Evolutionary conservation across 192 early-diverging fungal species (phyloP).

Genomic region (Backusella morwellensis): DNA sequence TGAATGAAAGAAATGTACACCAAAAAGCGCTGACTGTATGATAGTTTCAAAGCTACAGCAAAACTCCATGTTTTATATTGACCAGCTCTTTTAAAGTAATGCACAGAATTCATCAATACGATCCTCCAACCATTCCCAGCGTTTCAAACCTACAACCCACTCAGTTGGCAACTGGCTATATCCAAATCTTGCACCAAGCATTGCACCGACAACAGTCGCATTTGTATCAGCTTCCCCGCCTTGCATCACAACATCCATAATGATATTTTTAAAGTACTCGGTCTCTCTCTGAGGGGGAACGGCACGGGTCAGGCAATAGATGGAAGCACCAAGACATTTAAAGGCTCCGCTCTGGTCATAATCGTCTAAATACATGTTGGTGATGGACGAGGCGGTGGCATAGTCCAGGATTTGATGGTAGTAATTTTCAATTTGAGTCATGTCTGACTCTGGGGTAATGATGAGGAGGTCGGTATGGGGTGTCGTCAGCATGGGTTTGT

Average conservation of each 20-base stretch:
- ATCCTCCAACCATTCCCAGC: conserved; percentile 40
- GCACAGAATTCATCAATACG: conserved; percentile 33
- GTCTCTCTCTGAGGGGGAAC: conserved; percentile 20
- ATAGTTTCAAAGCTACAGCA: background rate
- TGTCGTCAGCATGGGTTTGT: conserved; percentile 31
- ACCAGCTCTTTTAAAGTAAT: conserved; percentile 20
- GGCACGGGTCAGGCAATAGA: conserved; percentile 29
- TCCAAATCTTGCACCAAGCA: conserved; percentile 33
- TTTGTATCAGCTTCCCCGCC: conserved; percentile 38
- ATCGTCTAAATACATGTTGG: background rate
- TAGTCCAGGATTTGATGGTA: conserved; percentile 25
- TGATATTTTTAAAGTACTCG: conserved; percentile 27
- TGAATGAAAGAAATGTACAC: background rate
- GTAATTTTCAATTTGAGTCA: conserved; percentile 17
- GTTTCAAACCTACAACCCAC: conserved; percentile 38
- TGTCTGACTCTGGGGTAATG: conserved; percentile 24
- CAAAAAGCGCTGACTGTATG: background rate
- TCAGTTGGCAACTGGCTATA: conserved; percentile 31
- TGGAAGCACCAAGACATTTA: conserved; percentile 28
- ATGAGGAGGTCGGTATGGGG: conserved; percentile 30
- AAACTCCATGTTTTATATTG: background rate
- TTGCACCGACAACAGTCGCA: conserved; percentile 32
- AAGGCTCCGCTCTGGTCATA: conserved; percentile 12
- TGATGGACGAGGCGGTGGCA: background rate
- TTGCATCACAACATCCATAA: conserved; percentile 37